Evolutionary conservation across 306 rosid species (phyloP), one percentile per base, ranked within the genome.

Genomic region (Trifolium fragiferum): DNA sequence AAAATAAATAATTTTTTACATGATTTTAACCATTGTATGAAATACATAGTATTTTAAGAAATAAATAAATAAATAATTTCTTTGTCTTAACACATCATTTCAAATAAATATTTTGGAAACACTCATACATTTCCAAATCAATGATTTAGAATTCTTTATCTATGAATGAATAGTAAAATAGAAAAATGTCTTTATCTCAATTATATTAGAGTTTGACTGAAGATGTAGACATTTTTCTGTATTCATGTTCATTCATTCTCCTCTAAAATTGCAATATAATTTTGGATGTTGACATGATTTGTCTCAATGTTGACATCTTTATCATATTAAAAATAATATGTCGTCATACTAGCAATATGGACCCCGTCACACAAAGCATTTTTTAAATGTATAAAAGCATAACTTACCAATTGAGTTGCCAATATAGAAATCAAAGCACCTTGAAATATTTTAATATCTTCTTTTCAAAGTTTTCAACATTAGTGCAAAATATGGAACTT

Each of bases 341-440:
- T 88, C 77, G 92, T 71, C 92, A 88, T 84, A 32, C 3, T 80
- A 68, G 49, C 82, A 82, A 77, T 61, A 82, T n/a, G 85, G 43
- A 60, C 68, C 66, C 15, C 44, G 47, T 47, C 61, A 50, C 67
- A 30, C 19, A 37, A 11, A 12, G 3, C n/a, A 32, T 32, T 19
- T 44, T 4, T 44, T 14, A 1, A 12, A 68, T 32, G 69, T 38
- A 73, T 70, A 68, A 21, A 70, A 4, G 64, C 25, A 7, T 12
- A 9, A 66, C 40, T 37, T 37, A 37, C 11, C 20, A 44, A 6
- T 44, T 44, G 50, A 14, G 41, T 13, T 66, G 55, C 10, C 13
- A 8, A 30, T 37, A 1, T 66, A 20, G 27, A 43, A 15, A 54
- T 33, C 3, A 76, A 80, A 25, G 16, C 50, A 44, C 50, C n/a